Percentiles rank a stretch among this genome's conserved stretches.
phyloP scores from a whole-genome alignment of 371 early-diverging fungal species.

The Modicella reniformis region DNA sequence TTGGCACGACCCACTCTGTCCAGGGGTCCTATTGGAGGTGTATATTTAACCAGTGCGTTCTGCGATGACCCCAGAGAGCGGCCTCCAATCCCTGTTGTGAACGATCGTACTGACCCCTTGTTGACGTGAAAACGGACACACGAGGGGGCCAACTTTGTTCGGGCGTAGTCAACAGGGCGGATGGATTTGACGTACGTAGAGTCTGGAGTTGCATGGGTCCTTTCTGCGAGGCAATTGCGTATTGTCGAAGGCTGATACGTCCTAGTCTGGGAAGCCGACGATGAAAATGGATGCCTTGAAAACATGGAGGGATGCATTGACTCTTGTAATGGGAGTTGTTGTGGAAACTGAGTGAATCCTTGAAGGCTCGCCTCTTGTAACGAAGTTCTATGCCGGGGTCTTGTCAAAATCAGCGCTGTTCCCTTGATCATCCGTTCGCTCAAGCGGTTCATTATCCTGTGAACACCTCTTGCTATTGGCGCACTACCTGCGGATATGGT shows the following conservation, averaged over 20 bases:
- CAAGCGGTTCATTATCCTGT: slow-evolving; percentile 30
- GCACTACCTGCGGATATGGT: slow-evolving; percentile 4
- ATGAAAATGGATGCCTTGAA: not conserved
- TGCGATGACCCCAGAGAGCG: slow-evolving; percentile 4
- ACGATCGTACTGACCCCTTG: slow-evolving; percentile 17
- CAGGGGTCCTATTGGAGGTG: slow-evolving; percentile 44
- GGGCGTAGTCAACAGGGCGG: not conserved
- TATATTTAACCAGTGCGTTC: slow-evolving; percentile 48
- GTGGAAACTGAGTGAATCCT: slow-evolving; percentile 9
- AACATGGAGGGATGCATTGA: not conserved
- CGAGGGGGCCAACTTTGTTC: slow-evolving; percentile 35
- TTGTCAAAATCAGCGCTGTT: slow-evolving; percentile 33
- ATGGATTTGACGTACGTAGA: not conserved
- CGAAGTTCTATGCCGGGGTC: slow-evolving; percentile 27
- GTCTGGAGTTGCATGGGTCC: not conserved
- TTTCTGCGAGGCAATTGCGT: not conserved
- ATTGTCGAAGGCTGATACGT: slow-evolving; percentile 2
- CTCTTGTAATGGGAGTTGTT: not conserved
- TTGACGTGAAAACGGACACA: slow-evolving; percentile 9
- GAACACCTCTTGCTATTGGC: slow-evolving; percentile 22
- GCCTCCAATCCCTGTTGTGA: slow-evolving; percentile 13
- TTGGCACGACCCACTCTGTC: slow-evolving; percentile 45
- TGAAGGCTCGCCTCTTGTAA: slow-evolving; percentile 18
- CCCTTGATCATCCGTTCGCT: slow-evolving; percentile 40
- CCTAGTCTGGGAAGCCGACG: slow-evolving; percentile 4